Percentiles rank a stretch among this genome's conserved stretches.
Conservation (phyloP, 1,139 yeast genomes). For the Pichia inconspicua region DNA sequence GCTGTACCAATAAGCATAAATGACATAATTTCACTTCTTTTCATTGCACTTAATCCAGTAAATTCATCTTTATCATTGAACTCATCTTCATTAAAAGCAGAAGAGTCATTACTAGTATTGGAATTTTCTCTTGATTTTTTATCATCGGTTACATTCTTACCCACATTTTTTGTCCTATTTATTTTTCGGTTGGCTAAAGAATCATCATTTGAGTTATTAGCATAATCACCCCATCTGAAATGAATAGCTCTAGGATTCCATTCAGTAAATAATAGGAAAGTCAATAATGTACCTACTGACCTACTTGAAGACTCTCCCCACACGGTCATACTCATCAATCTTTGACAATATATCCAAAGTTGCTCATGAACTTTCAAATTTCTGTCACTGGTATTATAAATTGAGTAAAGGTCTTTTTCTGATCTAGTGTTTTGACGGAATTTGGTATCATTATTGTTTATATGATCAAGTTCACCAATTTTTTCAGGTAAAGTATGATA, state of each 20-base stretch:
- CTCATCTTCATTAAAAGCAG: not conserved
- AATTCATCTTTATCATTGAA: slow-evolving; percentile 36
- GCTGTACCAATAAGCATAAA: slow-evolving; percentile 92
- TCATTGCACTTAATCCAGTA: slow-evolving; percentile 78
- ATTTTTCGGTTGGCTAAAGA: slow-evolving; percentile 10
- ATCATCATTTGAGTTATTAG: slow-evolving; percentile 43
- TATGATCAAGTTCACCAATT: slow-evolving; percentile 15
- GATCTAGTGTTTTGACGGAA: slow-evolving; percentile 10
- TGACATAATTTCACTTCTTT: slow-evolving; percentile 83
- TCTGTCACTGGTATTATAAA: slow-evolving; percentile 11
- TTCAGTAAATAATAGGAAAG: slow-evolving; percentile 81
- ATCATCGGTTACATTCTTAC: not conserved
- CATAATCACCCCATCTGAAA: slow-evolving; percentile 83
- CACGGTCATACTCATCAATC: slow-evolving; percentile 74
- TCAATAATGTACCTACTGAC: slow-evolving; percentile 77
- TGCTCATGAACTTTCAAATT: slow-evolving; percentile 65
- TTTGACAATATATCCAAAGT: slow-evolving; percentile 77
- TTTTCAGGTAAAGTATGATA: slow-evolving; percentile 49
- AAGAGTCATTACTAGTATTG: not conserved
- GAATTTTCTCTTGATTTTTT: not conserved
- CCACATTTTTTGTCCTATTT: slow-evolving; percentile 10
- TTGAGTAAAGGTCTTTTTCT: slow-evolving; percentile 7
- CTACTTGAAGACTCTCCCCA: slow-evolving; percentile 94
- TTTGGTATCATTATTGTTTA: slow-evolving; percentile 21
- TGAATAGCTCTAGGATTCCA: slow-evolving; percentile 96